Evolutionary conservation across 2,329 filamentous ascomycete species (phyloP).

Genomic region (Calonectria montana): DNA sequence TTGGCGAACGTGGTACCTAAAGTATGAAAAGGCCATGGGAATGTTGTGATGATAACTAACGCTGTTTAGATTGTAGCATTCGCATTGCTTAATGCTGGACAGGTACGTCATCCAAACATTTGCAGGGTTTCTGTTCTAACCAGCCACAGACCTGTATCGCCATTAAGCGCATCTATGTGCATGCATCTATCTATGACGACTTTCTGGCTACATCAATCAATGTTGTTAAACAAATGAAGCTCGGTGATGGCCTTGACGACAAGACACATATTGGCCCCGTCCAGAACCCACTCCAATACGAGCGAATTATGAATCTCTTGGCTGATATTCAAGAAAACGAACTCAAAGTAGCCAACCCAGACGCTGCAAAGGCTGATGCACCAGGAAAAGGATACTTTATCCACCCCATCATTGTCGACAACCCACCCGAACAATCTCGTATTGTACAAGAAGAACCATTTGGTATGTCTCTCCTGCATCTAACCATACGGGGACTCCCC

Average conservation of each 20-base stretch:
- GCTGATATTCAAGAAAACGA: not conserved
- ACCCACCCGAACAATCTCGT: not conserved
- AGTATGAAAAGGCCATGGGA: not conserved
- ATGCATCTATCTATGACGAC: conserved; percentile 60
- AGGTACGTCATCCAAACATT: conserved; percentile 12
- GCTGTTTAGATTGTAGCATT: not conserved
- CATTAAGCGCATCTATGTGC: conserved; percentile 68
- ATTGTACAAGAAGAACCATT: conserved; percentile 6
- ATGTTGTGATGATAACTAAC: not conserved
- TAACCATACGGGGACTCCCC: no score
- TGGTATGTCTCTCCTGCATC: not conserved
- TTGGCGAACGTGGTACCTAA: not conserved
- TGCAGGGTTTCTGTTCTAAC: not conserved
- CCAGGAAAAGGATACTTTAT: conserved; percentile 3
- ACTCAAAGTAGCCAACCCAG: not conserved
- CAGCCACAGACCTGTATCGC: conserved; percentile 24
- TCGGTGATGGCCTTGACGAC: not conserved
- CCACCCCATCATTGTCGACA: not conserved
- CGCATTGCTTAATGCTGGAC: conserved; percentile 50
- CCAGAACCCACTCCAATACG: conserved; percentile 70
- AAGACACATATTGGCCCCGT: conserved; percentile 58
- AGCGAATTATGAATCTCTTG: not conserved
- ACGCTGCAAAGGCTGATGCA: not conserved
- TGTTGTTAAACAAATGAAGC: not conserved
- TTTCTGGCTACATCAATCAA: not conserved